Evolutionary conservation across 306 rosid species (phyloP).

Genomic region (Glycyrrhiza uralensis): DNA sequence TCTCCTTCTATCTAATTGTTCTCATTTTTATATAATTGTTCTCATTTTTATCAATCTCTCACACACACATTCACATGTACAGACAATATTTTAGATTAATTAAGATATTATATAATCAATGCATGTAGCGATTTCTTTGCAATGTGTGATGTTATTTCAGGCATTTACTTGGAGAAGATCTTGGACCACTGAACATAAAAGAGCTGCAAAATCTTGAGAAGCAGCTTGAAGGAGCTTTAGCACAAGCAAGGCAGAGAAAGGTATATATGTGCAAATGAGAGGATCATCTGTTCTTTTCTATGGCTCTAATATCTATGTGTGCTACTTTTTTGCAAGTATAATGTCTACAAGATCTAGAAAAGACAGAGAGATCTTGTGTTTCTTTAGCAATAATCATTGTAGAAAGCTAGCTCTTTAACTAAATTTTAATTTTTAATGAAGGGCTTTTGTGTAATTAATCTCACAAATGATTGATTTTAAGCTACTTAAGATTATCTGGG

Average conservation of each 20-base stretch:
- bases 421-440: too few species aligned
- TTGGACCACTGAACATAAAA: constrained; percentile 79
- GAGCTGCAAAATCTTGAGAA: constrained; percentile 90
- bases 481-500: too few species aligned
- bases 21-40: background rate
- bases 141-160: constrained; percentile 30
- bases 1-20: background rate
- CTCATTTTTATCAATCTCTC: background rate
- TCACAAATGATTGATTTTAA: too few species aligned
- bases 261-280: constrained; percentile 9
- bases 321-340: background rate
- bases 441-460: too few species aligned
- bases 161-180: constrained; percentile 97
- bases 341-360: background rate
- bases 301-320: background rate
- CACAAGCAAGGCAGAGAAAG: constrained; percentile 85
- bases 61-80: background rate
- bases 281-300: background rate
- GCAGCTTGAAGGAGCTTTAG: constrained; percentile 84
- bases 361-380: too few species aligned
- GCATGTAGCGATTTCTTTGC: background rate
- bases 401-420: too few species aligned
- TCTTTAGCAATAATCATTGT: too few species aligned
- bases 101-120: background rate
- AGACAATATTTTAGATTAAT: background rate